Base-by-base conservation (phyloP, 2,329 filamentous ascomycete species). In the Colletotrichum sp. region DNA sequence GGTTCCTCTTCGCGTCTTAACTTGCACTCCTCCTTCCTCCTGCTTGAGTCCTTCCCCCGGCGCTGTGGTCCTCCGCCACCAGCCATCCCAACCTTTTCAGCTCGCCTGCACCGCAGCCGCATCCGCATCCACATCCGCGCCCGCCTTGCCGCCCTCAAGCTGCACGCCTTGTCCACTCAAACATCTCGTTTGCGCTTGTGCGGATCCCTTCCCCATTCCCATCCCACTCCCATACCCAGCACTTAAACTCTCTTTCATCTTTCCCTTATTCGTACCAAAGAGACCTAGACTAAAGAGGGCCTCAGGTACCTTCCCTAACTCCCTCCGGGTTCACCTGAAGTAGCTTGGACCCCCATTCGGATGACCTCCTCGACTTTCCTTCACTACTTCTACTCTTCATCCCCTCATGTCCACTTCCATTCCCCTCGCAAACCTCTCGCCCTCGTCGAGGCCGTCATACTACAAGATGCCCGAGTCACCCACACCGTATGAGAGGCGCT, bases 391-490 rank as follows among this genome's bases (percentile, higher is more conserved):
- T 43, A 52, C 43, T 68, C 61, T 43, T 66, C 57, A 21, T 65
- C 32, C 9, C 70, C 69, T 70, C 66, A 79, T 80, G 77, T 76
- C 75, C 34, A 70, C 77, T 26, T 78, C 77, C 43, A 78, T 78
- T 10, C 77, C 77, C 38, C 72, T 78, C 43, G 64, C 64, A 63
- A 70, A 75, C 63, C 63, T 78, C 13, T 72, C 71, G 30, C 64
- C 66, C 61, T 72, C 72, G 8, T 75, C 72, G 65, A 75, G 77
- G 72, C 72, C 77, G 5, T 67, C 72, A 30, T 78, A 78, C 68
- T 43, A 57, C 73, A 77, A 74, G 28, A 79, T 80, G 78, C 83
- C 94, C 60, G 80, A 78, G 24, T 76, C 77, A 43, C 61, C 75
- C 26, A 38, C 55, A 32, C 66, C 75, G 13, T 74, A 74, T 21